Evolutionary conservation across 2,329 filamentous ascomycete genomes (phyloP).

Genomic region (Colletotrichum sp.): DNA sequence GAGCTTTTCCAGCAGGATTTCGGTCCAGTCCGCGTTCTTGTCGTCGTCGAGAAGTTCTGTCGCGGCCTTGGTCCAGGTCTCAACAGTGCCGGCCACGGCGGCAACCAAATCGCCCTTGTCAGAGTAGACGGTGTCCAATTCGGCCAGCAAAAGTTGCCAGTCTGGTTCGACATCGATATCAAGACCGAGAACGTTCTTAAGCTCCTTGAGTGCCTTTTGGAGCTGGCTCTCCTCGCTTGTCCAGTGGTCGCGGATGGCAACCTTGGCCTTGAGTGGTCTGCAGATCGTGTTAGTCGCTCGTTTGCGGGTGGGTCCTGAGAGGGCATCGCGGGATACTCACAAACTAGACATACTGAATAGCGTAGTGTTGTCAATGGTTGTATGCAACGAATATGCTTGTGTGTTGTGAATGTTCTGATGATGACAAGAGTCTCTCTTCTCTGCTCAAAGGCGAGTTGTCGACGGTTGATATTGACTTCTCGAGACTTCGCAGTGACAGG

Average conservation of each 20-base stretch:
- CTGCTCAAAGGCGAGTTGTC: background rate
- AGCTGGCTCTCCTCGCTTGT: slow-evolving; percentile 35
- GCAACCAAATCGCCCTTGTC: slow-evolving; percentile 45
- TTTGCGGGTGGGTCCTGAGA: background rate
- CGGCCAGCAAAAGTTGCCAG: slow-evolving; percentile 46
- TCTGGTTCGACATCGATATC: slow-evolving; percentile 44
- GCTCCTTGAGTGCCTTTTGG: slow-evolving; percentile 33
- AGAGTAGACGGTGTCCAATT: slow-evolving; percentile 40
- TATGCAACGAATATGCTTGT: background rate
- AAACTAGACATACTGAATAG: background rate
- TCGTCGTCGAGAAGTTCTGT: slow-evolving; percentile 46
- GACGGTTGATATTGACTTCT: slow-evolving; percentile 1
- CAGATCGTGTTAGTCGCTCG: background rate
- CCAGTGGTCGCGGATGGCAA: slow-evolving; percentile 50
- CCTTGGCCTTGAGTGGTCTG: slow-evolving; percentile 47
- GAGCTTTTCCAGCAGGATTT: slow-evolving; percentile 44
- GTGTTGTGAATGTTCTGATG: background rate
- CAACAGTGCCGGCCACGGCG: slow-evolving; percentile 39
- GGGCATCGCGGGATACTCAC: background rate
- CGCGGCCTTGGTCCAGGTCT: slow-evolving; percentile 44
- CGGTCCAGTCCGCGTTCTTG: slow-evolving; percentile 43
- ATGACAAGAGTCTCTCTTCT: background rate
- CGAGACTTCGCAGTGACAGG: background rate
- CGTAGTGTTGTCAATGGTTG: background rate
- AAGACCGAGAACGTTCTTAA: slow-evolving; percentile 43